phyloP scores from a whole-genome alignment of 1,139 yeast species.

The Diutina rugosa region DNA sequence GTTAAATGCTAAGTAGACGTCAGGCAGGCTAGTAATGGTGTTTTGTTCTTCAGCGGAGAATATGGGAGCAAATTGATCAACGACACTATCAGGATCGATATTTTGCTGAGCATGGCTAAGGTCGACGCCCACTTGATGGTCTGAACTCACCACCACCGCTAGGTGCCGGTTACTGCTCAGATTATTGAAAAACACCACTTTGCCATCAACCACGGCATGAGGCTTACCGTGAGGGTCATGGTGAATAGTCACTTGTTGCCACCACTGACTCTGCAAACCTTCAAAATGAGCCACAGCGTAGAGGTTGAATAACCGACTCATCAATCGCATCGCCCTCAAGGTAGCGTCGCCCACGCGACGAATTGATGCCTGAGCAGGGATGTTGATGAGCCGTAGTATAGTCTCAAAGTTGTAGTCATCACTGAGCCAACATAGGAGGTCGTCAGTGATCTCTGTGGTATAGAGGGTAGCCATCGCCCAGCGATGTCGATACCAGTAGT shows the following conservation, averaged over 20 bases:
- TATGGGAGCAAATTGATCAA: not conserved
- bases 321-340: not conserved
- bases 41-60: not conserved
- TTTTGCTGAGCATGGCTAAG: not conserved
- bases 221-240: not conserved
- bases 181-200: not conserved
- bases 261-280: not conserved
- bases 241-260: not conserved
- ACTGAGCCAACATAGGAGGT: slow-evolving; percentile 6
- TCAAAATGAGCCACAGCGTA: not conserved
- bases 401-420: slow-evolving; percentile 26
- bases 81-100: not conserved
- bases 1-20: slow-evolving; percentile 23
- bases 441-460: not conserved
- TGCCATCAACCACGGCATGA: not conserved
- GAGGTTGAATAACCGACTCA: not conserved
- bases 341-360: not conserved
- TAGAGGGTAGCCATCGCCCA: not conserved
- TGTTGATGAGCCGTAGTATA: not conserved
- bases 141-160: not conserved
- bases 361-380: not conserved
- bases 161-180: not conserved
- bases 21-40: not conserved
- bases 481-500: no score
- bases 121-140: not conserved